phyloP scores from a whole-genome alignment of 2,329 filamentous ascomycete species.

The Rhytidhysteron rufulum region DNA sequence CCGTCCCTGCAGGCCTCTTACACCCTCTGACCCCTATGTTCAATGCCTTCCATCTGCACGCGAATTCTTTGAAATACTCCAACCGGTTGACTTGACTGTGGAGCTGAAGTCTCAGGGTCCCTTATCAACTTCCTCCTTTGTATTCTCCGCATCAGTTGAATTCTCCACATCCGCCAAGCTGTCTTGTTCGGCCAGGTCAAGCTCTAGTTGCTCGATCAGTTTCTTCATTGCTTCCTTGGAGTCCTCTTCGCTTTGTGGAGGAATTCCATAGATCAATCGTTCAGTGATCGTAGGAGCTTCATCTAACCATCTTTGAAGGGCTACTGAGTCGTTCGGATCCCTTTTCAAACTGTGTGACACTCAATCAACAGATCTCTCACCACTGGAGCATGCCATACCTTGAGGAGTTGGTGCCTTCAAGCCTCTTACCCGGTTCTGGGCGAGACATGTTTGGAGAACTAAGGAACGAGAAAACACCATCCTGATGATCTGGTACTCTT shows the following conservation, averaged over 20 bases:
- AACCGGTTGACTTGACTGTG: too few species aligned
- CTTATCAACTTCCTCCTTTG: too few species aligned
- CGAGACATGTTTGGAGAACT: neutral
- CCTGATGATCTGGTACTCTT: too few species aligned
- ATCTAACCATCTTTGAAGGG: neutral
- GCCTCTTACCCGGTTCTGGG: neutral
- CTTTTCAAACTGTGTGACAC: neutral
- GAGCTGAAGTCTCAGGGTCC: too few species aligned
- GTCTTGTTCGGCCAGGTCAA: too few species aligned
- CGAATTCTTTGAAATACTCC: too few species aligned
- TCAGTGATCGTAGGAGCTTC: neutral
- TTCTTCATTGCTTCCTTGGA: neutral
- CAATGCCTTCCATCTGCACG: too few species aligned
- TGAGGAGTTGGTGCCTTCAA: neutral
- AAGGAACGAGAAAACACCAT: too few species aligned
- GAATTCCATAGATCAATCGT: neutral
- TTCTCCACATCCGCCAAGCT: too few species aligned
- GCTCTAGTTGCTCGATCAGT: neutral
- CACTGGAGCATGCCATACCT: neutral
- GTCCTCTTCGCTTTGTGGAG: neutral
- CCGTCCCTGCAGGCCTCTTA: too few species aligned
- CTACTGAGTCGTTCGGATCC: neutral
- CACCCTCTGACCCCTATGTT: too few species aligned
- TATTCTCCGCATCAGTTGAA: too few species aligned
- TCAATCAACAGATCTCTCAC: neutral